Evolutionary conservation across 805 yeast species (phyloP).

Genomic region (Teunomyces aglyptinius): DNA sequence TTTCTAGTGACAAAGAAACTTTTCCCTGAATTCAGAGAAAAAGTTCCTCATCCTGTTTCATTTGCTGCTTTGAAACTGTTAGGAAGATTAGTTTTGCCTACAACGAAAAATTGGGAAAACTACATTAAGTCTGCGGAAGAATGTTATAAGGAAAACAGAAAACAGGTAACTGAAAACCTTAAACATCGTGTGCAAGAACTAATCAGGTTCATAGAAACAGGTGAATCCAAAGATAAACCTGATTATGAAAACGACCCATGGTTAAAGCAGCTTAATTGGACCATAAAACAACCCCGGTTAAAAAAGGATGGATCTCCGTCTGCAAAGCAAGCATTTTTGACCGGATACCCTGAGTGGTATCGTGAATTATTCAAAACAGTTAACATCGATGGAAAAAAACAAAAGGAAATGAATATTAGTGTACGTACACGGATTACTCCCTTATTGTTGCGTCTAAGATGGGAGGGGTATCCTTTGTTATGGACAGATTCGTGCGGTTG

Average conservation of each 20-base stretch:
- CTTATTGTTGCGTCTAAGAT: slow-evolving; percentile 66
- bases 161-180: slow-evolving; percentile 57
- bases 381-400: slow-evolving; percentile 29
- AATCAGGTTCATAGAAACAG: slow-evolving; percentile 37
- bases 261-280: slow-evolving; percentile 91
- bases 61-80: slow-evolving; percentile 80
- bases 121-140: slow-evolving; percentile 71
- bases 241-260: slow-evolving; percentile 71
- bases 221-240: slow-evolving; percentile 18
- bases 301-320: slow-evolving; percentile 69
- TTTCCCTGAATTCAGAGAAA: slow-evolving; percentile 61
- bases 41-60: slow-evolving; percentile 92
- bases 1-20: slow-evolving; percentile 64
- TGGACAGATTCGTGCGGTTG: slow-evolving; percentile 85
- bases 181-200: slow-evolving; percentile 59
- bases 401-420: slow-evolving; percentile 54
- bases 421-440: slow-evolving; percentile 77
- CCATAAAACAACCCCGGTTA: slow-evolving; percentile 52
- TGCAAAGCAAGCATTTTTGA: slow-evolving; percentile 70
- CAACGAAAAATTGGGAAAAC: slow-evolving; percentile 67
- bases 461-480: slow-evolving; percentile 81
- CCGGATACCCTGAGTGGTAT: slow-evolving; percentile 96
- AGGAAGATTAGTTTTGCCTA: slow-evolving; percentile 75
- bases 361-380: slow-evolving; percentile 48
- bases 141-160: slow-evolving; percentile 57